Conservation (phyloP, 306 rosid genomes). For the Astragalus membranaceus region DNA sequence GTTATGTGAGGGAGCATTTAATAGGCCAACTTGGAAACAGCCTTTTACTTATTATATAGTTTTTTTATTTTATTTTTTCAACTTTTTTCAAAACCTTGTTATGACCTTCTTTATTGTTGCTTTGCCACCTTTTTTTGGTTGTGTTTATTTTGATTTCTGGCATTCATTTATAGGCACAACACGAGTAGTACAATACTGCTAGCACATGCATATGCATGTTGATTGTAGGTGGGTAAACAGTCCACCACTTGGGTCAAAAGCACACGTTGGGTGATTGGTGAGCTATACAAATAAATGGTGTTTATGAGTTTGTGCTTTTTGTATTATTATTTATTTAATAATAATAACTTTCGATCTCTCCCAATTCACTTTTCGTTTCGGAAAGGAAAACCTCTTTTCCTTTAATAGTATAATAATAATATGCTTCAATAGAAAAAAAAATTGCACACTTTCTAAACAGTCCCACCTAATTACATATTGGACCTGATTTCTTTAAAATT, state of each 20-base stretch:
- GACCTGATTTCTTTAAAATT: not conserved
- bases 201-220: slow-evolving; percentile 23
- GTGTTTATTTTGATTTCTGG: not conserved
- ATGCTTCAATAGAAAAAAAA: not conserved
- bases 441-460: not conserved
- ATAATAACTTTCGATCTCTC: not conserved
- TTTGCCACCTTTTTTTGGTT: not conserved
- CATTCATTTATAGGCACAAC: not conserved
- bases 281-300: slow-evolving; percentile 5
- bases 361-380: not conserved
- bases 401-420: not conserved
- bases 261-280: slow-evolving; percentile 29
- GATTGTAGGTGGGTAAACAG: slow-evolving; percentile 15
- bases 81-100: not conserved
- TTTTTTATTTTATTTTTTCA: too few relatives aligned
- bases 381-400: not conserved
- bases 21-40: slow-evolving; percentile 28
- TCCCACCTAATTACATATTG: not conserved
- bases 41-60: not conserved
- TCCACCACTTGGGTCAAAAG: slow-evolving; percentile 8
- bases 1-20: slow-evolving; percentile 30
- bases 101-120: not conserved
- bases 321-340: not conserved
- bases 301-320: not conserved
- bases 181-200: not conserved